phyloP scores from a whole-genome alignment of 2,329 filamentous ascomycete species.

The Fusarium kyushuense region DNA sequence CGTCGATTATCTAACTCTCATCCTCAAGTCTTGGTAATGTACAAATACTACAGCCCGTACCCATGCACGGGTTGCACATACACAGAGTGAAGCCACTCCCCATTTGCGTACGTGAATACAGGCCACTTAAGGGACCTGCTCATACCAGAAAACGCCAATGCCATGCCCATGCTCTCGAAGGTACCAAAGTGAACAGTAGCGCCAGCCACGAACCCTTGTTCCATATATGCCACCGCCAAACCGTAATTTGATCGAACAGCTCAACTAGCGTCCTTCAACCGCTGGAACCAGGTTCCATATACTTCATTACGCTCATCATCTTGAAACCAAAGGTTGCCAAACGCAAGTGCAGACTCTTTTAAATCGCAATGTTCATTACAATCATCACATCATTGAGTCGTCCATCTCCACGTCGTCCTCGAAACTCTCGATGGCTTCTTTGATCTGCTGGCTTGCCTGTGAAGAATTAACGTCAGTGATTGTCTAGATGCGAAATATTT shows the following conservation, averaged over 20 bases:
- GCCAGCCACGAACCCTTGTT: constrained; percentile 18
- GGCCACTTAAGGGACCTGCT: constrained; percentile 31
- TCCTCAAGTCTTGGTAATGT: constrained; percentile 37
- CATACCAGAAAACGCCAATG: constrained; percentile 50
- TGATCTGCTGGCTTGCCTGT: constrained; percentile 92
- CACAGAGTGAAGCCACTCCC: constrained; percentile 40
- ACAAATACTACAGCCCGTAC: constrained; percentile 40
- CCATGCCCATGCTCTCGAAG: constrained; percentile 54
- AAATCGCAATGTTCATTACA: constrained; percentile 46
- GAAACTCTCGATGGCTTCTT: constrained; percentile 93
- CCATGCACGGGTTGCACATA: constrained; percentile 43
- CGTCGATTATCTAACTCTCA: constrained; percentile 10
- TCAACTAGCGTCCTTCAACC: constrained; percentile 11
- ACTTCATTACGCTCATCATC: constrained; percentile 36
- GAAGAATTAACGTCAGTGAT: constrained; percentile 13
- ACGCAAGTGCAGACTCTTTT: constrained; percentile 44
- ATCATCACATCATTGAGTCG: constrained; percentile 72
- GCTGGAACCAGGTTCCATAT: constrained; percentile 19
- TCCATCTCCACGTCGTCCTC: constrained; percentile 82
- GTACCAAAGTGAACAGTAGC: constrained; percentile 43
- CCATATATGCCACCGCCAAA: constrained; percentile 12
- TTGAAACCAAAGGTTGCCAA: constrained; percentile 34
- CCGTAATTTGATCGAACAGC: background rate
- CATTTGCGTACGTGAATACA: constrained; percentile 35
- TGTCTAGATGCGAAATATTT: background rate